These are phyloP conservation scores for Asparagopsis taxiformis DNA, from an alignment of 31 red algal genomes.

Conservation along the genomic window DNA sequence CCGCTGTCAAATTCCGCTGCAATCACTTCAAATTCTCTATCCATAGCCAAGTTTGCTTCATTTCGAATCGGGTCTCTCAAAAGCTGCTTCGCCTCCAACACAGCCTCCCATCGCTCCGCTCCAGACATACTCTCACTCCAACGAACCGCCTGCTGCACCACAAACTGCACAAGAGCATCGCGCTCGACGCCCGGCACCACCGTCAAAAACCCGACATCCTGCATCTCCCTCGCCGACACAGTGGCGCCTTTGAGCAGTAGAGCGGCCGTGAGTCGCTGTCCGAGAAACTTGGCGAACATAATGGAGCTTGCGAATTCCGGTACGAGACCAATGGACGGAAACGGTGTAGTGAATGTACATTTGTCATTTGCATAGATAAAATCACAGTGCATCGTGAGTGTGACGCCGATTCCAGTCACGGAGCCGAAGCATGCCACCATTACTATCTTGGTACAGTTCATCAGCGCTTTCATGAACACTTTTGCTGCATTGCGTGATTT, in stretches of 20 bases:
- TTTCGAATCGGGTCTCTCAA: neutral
- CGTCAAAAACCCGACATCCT: neutral
- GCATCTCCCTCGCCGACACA: neutral
- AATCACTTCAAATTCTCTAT: neutral
- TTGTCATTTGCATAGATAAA: neutral
- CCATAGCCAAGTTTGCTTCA: neutral
- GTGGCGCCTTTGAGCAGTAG: neutral
- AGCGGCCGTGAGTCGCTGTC: neutral
- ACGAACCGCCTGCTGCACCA: neutral
- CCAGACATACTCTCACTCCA: neutral
- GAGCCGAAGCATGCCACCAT: neutral
- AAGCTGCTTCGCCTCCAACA: neutral
- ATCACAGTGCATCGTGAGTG: neutral
- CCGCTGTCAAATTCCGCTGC: neutral
- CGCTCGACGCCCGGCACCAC: neutral
- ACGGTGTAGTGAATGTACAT: neutral
- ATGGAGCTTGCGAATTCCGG: neutral
- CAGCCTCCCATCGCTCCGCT: neutral
- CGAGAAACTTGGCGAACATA: neutral
- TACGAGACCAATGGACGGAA: neutral
- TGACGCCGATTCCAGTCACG: neutral
- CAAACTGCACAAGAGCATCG: neutral
- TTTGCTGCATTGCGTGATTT: neutral
- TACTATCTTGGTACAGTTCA: neutral
- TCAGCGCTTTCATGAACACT: neutral